Evolutionary conservation across 345 rosid genomes (phyloP).

Genomic region (Mangifera indica): DNA sequence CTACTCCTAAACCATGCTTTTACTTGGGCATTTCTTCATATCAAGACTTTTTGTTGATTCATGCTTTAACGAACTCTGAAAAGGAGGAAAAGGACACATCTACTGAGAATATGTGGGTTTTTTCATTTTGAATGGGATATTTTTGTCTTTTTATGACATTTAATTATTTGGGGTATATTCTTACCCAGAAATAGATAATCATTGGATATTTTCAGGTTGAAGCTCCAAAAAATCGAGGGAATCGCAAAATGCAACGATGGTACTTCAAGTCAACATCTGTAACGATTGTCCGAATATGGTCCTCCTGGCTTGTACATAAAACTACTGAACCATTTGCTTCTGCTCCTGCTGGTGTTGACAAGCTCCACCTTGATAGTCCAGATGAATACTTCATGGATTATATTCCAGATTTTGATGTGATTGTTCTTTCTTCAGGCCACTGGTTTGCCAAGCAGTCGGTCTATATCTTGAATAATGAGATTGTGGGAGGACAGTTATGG

Average conservation of each 20-base stretch:
- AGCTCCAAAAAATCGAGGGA: constrained; percentile 86
- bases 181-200: background rate
- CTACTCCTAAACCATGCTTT: background rate
- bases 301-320: constrained; percentile 92
- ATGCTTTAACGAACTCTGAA: background rate
- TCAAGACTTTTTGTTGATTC: background rate
- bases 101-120: background rate
- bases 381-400: constrained; percentile 70
- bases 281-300: constrained; percentile 83
- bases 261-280: constrained; percentile 66
- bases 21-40: background rate
- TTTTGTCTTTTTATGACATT: background rate
- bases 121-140: background rate
- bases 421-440: constrained; percentile 90
- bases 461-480: constrained; percentile 73
- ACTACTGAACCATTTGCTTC: constrained; percentile 57
- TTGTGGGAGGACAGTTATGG: constrained; percentile 96
- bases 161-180: constrained; percentile 1
- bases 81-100: background rate
- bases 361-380: constrained; percentile 87
- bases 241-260: constrained; percentile 84
- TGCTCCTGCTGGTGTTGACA: constrained; percentile 72
- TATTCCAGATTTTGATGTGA: constrained; percentile 66
- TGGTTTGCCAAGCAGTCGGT: constrained; percentile 97
- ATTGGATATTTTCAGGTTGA: constrained; percentile 63